Evolutionary conservation across 1,139 yeast genomes (phyloP).

Genomic region (Pichia inconspicua): DNA sequence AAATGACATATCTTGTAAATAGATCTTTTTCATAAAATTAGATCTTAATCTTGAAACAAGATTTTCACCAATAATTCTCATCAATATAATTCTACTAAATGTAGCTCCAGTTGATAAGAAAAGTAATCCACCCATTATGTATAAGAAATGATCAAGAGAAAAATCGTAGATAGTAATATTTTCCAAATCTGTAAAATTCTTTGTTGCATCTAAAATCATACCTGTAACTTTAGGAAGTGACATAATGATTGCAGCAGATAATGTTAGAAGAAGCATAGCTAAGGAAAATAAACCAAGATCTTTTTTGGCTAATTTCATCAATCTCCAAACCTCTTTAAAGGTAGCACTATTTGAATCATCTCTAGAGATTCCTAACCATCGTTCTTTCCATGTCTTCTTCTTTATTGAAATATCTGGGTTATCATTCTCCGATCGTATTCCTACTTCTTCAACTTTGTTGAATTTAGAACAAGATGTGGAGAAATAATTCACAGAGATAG

Average conservation of each 20-base stretch:
- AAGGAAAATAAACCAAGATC: constrained; percentile 44
- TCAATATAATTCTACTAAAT: constrained; percentile 66
- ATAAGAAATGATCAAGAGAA: constrained; percentile 40
- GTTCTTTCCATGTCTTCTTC: constrained; percentile 21
- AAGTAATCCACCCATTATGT: constrained; percentile 47
- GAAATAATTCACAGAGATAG: neutral
- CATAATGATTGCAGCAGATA: constrained; percentile 60
- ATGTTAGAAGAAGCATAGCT: constrained; percentile 55
- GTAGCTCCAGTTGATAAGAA: constrained; percentile 68
- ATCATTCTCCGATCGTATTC: constrained; percentile 1
- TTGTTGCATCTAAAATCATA: constrained; percentile 57
- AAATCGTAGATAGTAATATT: constrained; percentile 39
- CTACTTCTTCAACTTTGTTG: neutral
- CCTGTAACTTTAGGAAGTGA: constrained; percentile 80
- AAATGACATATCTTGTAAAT: constrained; percentile 85
- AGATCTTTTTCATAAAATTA: constrained; percentile 62
- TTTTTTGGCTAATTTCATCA: constrained; percentile 40
- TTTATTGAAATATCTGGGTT: neutral
- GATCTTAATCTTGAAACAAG: constrained; percentile 78
- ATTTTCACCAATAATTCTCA: constrained; percentile 77
- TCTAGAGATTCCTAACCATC: constrained; percentile 24
- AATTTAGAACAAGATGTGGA: neutral
- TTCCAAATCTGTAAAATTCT: constrained; percentile 28
- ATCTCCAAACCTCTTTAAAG: constrained; percentile 40
- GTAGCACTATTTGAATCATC: constrained; percentile 32